Evolutionary conservation across 148 eudicot genomes (phyloP), one percentile per base, ranked within the genome.

Genomic region (Cornus suecica): DNA sequence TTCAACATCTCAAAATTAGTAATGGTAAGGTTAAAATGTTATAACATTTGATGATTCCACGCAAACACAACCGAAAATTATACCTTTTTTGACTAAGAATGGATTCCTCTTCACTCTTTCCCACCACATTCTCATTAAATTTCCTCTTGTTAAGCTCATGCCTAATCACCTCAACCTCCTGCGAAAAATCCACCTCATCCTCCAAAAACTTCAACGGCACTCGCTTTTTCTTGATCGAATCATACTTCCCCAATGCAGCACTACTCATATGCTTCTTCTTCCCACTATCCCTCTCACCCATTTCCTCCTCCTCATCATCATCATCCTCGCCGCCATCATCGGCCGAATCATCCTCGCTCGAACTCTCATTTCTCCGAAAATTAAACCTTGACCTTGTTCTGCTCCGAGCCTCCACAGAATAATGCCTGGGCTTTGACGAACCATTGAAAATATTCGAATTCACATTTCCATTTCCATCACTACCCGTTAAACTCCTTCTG

Each of bases 211-310:
- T 82, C 84, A 86, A 62, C 5, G 84, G 84, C 68, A 89, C 76
- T 22, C 88, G 79, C 75, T 80, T 91, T 32, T 75, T 88, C 4
- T 30, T 82, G 83, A 86, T 92, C 45, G 79, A 82, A 79, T 89
- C 99, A 77, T 91, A 83, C 70, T 90, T 88, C 18, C 97, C 97
- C 78, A 94, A 73, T 29, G 87, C 88, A 69, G 93, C 97, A 86
- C 87, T 92, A 73, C 92, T 89, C 83, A 80, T 70, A n/a, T n/a
- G n/a, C 80, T 85, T 76, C 82, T 68, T 84, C 78, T 69, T 86
- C 28, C 75, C 80, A 56, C 42, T 84, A 61, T 71, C 76, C 74
- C 70, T 60, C 13, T 77, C 71, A 9, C 66, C 79, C 67, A 56
- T 71, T 58, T 51, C 80, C 45, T 78, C 79, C 71, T 61, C 77